Evolutionary conservation across 2,329 filamentous ascomycete species (phyloP).

Genomic region (Domatiomyces catenatus): DNA sequence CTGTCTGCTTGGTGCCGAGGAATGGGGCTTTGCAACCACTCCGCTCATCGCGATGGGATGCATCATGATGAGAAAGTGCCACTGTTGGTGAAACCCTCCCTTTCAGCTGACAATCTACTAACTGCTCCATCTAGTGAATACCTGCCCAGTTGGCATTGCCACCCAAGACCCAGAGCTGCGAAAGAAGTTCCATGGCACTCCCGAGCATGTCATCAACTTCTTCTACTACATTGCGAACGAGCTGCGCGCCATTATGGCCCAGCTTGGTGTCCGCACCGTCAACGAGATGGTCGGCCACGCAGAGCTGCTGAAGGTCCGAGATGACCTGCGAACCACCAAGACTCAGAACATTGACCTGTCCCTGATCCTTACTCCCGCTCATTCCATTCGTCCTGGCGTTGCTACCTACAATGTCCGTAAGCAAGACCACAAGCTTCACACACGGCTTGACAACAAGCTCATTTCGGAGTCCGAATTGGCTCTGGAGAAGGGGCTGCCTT

Average conservation of each 20-base stretch:
- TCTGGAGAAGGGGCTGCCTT: slow-evolving; percentile 83
- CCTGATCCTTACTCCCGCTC: slow-evolving; percentile 84
- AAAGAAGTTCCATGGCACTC: slow-evolving; percentile 83
- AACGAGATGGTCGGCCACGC: slow-evolving; percentile 96
- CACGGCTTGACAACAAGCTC: slow-evolving; percentile 89
- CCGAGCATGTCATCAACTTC: slow-evolving; percentile 97
- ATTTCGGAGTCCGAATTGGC: slow-evolving; percentile 91
- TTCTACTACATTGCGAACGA: slow-evolving; percentile 97
- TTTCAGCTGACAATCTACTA: background rate
- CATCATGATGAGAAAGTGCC: slow-evolving; percentile 72
- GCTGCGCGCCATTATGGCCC: slow-evolving; percentile 90
- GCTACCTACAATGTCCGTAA: slow-evolving; percentile 96
- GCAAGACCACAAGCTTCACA: slow-evolving; percentile 87
- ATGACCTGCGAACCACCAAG: slow-evolving; percentile 76
- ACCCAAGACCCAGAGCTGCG: slow-evolving; percentile 89
- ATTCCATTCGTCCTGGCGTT: slow-evolving; percentile 83
- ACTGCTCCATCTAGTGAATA: slow-evolving; percentile 39
- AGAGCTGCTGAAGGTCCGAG: slow-evolving; percentile 69
- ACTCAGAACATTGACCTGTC: slow-evolving; percentile 87
- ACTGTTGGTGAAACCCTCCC: background rate
- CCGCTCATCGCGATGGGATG: slow-evolving; percentile 94
- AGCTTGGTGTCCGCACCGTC: slow-evolving; percentile 82
- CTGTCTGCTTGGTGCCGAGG: slow-evolving; percentile 89
- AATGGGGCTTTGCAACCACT: slow-evolving; percentile 92
- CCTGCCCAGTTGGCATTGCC: slow-evolving; percentile 83